A percentile compares a stretch with the other conserved stretches of the same genome.
Conservation (phyloP, 2,329 filamentous ascomycete genomes). For the Penicillium janthinellum region DNA sequence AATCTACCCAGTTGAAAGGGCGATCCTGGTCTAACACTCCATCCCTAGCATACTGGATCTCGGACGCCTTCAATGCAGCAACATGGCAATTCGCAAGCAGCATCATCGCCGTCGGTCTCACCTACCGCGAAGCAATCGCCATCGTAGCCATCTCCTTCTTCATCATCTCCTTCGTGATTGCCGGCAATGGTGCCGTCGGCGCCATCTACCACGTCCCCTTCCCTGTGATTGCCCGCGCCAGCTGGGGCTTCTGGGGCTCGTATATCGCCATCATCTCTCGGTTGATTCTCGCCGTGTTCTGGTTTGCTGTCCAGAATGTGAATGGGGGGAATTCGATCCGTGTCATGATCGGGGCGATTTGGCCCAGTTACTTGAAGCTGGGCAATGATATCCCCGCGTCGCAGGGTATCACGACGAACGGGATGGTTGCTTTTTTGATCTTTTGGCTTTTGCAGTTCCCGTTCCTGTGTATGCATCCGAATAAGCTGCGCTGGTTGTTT, state of each 20-base stretch:
- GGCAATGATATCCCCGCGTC: slow-evolving; percentile 42
- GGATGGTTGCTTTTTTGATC: slow-evolving; percentile 49
- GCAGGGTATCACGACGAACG: slow-evolving; percentile 50
- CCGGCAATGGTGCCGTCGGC: slow-evolving; percentile 60
- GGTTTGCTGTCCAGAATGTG: slow-evolving; percentile 68
- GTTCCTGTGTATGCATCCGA: slow-evolving; percentile 47
- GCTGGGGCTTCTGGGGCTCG: slow-evolving; percentile 61
- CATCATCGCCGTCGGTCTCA: slow-evolving; percentile 55
- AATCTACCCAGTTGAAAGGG: not conserved
- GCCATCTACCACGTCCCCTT: slow-evolving; percentile 57
- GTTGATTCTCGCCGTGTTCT: slow-evolving; percentile 59
- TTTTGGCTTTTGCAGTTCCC: slow-evolving; percentile 51
- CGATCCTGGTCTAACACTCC: not conserved
- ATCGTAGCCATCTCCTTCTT: slow-evolving; percentile 57
- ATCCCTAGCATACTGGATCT: slow-evolving; percentile 53
- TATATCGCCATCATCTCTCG: slow-evolving; percentile 58
- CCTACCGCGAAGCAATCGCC: slow-evolving; percentile 53
- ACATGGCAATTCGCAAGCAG: slow-evolving; percentile 58
- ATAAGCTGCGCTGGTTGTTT: slow-evolving; percentile 44
- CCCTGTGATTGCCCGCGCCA: slow-evolving; percentile 57
- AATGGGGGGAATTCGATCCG: slow-evolving; percentile 60
- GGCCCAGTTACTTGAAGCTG: slow-evolving; percentile 44
- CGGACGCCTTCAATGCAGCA: slow-evolving; percentile 55
- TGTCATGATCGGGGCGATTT: slow-evolving; percentile 58
- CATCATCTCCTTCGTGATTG: slow-evolving; percentile 61